phyloP scores from a whole-genome alignment of 2,329 filamentous ascomycete genomes.

The Fusarium tjaetaba region DNA sequence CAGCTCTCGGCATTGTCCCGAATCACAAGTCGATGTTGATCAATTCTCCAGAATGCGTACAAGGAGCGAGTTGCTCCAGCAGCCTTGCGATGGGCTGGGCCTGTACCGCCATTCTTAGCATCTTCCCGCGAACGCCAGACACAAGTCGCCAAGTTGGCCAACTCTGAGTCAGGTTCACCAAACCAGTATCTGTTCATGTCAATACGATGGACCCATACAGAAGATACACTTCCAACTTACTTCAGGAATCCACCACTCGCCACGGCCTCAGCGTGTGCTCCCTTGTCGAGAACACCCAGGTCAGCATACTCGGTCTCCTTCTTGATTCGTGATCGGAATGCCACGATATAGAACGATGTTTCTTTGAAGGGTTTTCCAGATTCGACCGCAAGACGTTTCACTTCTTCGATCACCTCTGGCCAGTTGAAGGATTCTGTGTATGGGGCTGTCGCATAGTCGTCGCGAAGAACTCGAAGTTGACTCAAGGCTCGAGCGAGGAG shows the following conservation, averaged over 20 bases:
- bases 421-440: conserved; percentile 85
- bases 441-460: conserved; percentile 79
- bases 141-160: conserved; percentile 85
- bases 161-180: conserved; percentile 73
- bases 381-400: conserved; percentile 62
- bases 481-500: conserved; percentile 79
- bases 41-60: conserved; percentile 75
- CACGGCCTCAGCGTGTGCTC: conserved; percentile 82
- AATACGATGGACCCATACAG: conserved; percentile 15
- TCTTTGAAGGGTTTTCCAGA: conserved; percentile 65
- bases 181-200: conserved; percentile 79
- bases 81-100: conserved; percentile 71
- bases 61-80: conserved; percentile 71
- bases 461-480: conserved; percentile 67
- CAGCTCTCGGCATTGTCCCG: conserved; percentile 71
- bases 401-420: conserved; percentile 66
- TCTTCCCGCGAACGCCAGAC: conserved; percentile 71
- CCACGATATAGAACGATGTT: conserved; percentile 82
- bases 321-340: conserved; percentile 80
- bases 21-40: conserved; percentile 75
- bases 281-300: conserved; percentile 78
- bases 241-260: conserved; percentile 85
- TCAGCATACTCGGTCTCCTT: conserved; percentile 72
- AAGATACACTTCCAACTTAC: conserved; percentile 51
- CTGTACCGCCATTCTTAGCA: conserved; percentile 67